Percentiles rank a stretch among this genome's conserved stretches.
phyloP scores from a whole-genome alignment of 1,139 yeast species.

The Yamadazyma diddensiae region DNA sequence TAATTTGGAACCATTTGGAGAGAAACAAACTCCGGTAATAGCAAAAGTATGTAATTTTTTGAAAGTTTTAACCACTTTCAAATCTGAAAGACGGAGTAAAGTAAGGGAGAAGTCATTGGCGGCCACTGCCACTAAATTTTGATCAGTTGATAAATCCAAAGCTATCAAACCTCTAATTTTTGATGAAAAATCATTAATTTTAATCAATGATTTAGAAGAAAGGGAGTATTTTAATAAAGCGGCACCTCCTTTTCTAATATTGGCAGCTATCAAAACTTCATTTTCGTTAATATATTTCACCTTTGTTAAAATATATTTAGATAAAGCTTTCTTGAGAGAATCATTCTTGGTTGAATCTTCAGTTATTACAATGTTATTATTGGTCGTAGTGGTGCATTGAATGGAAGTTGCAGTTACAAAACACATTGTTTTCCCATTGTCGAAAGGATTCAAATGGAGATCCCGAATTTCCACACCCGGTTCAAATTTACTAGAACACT shows the following conservation, averaged over 20 bases:
- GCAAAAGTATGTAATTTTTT: constrained; percentile 75
- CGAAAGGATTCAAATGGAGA: constrained; percentile 29
- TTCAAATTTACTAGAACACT: constrained; percentile 23
- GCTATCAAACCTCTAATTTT: constrained; percentile 69
- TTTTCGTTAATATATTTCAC: constrained; percentile 56
- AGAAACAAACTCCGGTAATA: constrained; percentile 69
- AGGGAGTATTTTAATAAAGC: constrained; percentile 46
- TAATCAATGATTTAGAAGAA: constrained; percentile 39
- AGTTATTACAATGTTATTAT: constrained; percentile 17
- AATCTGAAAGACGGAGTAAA: constrained; percentile 48
- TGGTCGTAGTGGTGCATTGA: constrained; percentile 50
- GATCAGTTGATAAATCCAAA: constrained; percentile 47
- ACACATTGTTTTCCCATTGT: constrained; percentile 51
- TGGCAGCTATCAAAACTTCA: constrained; percentile 56
- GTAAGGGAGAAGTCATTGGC: constrained; percentile 73
- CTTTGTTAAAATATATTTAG: constrained; percentile 48
- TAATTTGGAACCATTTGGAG: constrained; percentile 63
- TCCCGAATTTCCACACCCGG: constrained; percentile 25
- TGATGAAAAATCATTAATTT: constrained; percentile 43
- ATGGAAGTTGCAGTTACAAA: constrained; percentile 55
- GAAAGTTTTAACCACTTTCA: constrained; percentile 48
- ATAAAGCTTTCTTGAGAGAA: constrained; percentile 24
- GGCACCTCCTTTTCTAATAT: constrained; percentile 38
- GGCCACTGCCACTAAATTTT: constrained; percentile 63
- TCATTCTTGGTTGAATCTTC: constrained; percentile 18